Percentiles rank a stretch among this genome's conserved stretches.
Evolutionary conservation across 257 asterid species (phyloP).

Genomic region (Leonotis leonurus): DNA sequence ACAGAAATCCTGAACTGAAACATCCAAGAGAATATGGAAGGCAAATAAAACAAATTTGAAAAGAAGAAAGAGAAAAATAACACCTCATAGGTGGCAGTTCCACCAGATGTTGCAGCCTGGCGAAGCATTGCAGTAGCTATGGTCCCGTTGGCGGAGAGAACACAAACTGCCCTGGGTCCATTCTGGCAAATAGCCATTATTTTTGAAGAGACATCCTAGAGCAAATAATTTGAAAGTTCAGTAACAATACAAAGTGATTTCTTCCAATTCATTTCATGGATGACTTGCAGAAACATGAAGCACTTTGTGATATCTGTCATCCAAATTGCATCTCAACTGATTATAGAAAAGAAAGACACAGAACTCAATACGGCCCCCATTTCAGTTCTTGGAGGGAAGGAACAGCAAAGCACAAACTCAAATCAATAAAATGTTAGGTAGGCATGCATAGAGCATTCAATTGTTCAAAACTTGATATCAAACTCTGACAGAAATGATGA

Average conservation of each 20-base stretch:
- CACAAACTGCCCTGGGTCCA: slow-evolving; percentile 42
- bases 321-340: slow-evolving; percentile 5
- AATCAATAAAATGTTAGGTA: background rate
- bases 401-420: background rate
- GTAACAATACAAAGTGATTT: background rate
- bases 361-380: background rate
- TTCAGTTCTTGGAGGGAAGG: background rate
- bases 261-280: slow-evolving; percentile 5
- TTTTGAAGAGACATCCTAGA: slow-evolving; percentile 49
- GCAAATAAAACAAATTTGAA: background rate
- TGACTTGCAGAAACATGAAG: background rate
- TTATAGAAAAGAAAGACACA: background rate
- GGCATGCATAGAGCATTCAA: background rate
- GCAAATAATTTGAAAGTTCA: slow-evolving; percentile 7
- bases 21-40: background rate
- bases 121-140: slow-evolving; percentile 49
- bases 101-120: slow-evolving; percentile 52
- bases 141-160: slow-evolving; percentile 55
- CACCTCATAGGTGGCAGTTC: slow-evolving; percentile 69
- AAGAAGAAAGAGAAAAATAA: background rate
- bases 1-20: background rate
- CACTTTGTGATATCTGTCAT: background rate
- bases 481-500: background rate
- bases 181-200: slow-evolving; percentile 50
- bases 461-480: background rate